Conservation (phyloP, 208 protist species). For the Angomonas deanei region DNA sequence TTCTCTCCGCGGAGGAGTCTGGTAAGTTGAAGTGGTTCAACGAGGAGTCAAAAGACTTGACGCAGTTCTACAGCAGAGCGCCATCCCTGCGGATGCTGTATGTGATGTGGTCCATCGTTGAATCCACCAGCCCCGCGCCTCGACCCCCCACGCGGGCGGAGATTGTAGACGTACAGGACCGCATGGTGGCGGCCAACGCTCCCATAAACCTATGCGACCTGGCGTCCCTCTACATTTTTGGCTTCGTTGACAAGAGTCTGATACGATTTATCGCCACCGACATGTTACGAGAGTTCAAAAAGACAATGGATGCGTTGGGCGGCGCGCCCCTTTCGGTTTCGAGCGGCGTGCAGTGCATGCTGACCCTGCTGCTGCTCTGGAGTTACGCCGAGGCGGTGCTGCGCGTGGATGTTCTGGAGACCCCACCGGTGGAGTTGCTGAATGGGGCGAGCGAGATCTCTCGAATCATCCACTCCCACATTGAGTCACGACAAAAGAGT, state of each 20-base stretch:
- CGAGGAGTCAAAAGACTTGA: slow-evolving; percentile 44
- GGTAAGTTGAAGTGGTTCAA: slow-evolving; percentile 67
- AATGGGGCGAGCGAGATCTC: slow-evolving; percentile 1
- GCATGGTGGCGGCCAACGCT: slow-evolving; percentile 17
- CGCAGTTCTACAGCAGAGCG: slow-evolving; percentile 46
- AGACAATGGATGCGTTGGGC: neutral
- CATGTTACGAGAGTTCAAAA: neutral
- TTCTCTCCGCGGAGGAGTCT: slow-evolving; percentile 70
- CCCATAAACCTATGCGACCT: slow-evolving; percentile 1
- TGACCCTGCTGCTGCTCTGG: slow-evolving; percentile 6
- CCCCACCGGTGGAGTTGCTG: neutral
- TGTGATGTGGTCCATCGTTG: slow-evolving; percentile 32
- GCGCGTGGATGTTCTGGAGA: neutral
- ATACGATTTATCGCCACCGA: neutral
- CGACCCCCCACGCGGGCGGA: slow-evolving; percentile 20
- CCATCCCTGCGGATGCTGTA: slow-evolving; percentile 73
- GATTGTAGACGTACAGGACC: slow-evolving; percentile 27
- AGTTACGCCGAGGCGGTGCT: neutral
- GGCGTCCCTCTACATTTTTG: slow-evolving; percentile 4
- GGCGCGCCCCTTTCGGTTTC: neutral
- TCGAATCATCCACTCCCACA: neutral
- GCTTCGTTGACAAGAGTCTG: neutral
- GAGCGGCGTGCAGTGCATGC: slow-evolving; percentile 3
- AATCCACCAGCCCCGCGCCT: slow-evolving; percentile 7
- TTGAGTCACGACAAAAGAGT: neutral